Evolutionary conservation across 768 basidiomycete species (phyloP).

Genomic region (Tylopilus cervinicoccineus): DNA sequence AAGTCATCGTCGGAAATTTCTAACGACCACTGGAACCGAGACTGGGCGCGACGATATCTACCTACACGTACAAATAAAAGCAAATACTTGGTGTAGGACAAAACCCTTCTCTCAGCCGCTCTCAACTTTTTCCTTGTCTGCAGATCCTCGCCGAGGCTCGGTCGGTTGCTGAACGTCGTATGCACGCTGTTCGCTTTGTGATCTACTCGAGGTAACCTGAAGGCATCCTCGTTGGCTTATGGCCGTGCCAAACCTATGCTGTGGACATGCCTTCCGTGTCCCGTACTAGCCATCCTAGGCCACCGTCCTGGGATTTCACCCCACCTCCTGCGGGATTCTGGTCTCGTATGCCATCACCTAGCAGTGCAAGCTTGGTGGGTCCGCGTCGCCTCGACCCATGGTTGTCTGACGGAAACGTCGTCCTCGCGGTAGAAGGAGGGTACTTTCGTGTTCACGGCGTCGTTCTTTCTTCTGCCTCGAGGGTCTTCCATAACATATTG

Average conservation of each 20-base stretch:
- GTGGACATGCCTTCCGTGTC: conserved; percentile 11
- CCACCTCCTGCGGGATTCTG: conserved; percentile 7
- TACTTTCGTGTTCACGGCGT: conserved; percentile 21
- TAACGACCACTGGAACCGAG: no score
- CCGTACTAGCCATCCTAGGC: conserved; percentile 10
- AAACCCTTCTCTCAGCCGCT: no score
- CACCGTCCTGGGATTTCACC: conserved; percentile 15
- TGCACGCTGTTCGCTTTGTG: conserved; percentile 11
- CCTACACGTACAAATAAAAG: no score
- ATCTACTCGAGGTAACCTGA: conserved; percentile 20
- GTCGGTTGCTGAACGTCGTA: conserved; percentile 4
- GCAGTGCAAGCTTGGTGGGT: conserved; percentile 8
- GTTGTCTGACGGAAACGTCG: conserved; percentile 22
- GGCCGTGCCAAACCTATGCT: conserved; percentile 27
- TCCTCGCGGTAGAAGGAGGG: conserved; percentile 20
- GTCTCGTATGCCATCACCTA: conserved; percentile 22
- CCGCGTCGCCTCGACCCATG: conserved; percentile 22
- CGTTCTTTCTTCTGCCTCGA: conserved; percentile 21
- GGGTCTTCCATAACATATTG: conserved; percentile 20
- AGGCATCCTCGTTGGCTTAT: conserved; percentile 26
- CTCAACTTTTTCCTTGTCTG: neutral
- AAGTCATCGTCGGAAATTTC: no score
- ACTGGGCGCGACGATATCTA: no score
- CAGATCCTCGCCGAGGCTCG: neutral
- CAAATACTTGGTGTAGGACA: no score